Evolutionary conservation across 2,329 filamentous ascomycete genomes (phyloP), one percentile per base, ranked within the genome.

Genomic region (Grosmannia huntii): DNA sequence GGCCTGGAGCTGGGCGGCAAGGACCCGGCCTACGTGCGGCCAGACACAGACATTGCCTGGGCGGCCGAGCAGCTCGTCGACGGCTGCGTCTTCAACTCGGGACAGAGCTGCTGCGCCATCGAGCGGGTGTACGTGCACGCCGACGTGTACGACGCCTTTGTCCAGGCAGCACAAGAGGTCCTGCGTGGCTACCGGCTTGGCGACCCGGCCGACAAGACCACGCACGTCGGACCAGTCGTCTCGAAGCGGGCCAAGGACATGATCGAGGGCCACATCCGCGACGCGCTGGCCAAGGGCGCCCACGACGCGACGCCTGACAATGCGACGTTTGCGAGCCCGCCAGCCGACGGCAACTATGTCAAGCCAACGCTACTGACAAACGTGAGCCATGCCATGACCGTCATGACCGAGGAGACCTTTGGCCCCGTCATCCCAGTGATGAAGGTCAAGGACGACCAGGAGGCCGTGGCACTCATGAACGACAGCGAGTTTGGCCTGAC

Each of bases 321-420:
- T 68, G 78, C 81, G 59, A 85, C 85, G 10, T 96, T 96, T 71
- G 75, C 76, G 65, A 84, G 79, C 61, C 82, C 85, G 52, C 88
- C 89, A 2, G 60, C 80, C n/a, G 84, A 84, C 67, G 91, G 91
- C 60, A 96, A 96, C 74, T 97, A 88, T 68, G 86, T 96, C 64
- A 85, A 84, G 67, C 92, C 92, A 27, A 94, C 89, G 3, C 80
- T 97, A 36, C 76, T 97, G 59, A 87, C 83, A 19, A 79, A 84
- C 64, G 89, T 94, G 60, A 83, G 84, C 61, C 92, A 96, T 72
- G 77, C 76, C 62, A 96, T 96, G 91, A 73, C 75, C 4, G 85
- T 96, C 62, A 96, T 96, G 89, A 89, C 77, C 25, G 90, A 96
- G 64, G 92, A 97, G 76, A 96, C 91, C 0, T 97, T 97, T 68